A percentile compares a stretch with the other conserved stretches of the same genome.
Conservation (phyloP, 495 filamentous ascomycete genomes). For the Aspergillus nidulans region DNA sequence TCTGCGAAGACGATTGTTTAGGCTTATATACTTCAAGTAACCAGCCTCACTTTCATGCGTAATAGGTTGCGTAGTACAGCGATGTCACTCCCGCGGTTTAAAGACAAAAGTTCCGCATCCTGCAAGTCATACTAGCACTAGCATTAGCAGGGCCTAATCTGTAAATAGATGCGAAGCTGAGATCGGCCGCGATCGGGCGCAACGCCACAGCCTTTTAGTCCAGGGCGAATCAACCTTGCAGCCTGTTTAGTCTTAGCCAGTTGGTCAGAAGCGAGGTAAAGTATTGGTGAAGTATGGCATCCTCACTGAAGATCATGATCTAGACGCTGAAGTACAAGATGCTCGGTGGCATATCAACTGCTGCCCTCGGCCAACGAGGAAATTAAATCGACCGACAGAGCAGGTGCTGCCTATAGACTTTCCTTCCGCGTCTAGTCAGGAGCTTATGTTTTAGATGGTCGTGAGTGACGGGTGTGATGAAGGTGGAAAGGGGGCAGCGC, state of each 20-base stretch:
- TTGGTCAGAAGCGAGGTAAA: background rate
- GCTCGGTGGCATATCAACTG: background rate
- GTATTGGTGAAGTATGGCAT: background rate
- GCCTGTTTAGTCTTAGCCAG: background rate
- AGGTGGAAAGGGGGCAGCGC: background rate
- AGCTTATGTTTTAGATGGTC: background rate
- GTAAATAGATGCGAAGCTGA: background rate
- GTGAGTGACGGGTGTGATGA: background rate
- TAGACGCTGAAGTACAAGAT: background rate
- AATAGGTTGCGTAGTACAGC: background rate
- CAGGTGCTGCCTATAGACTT: background rate
- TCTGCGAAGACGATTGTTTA: background rate
- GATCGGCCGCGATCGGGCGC: background rate
- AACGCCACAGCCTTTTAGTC: background rate
- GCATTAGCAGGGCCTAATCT: background rate
- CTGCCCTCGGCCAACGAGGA: background rate
- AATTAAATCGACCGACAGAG: background rate
- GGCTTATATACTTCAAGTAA: background rate
- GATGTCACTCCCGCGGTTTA: background rate
- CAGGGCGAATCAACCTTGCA: background rate
- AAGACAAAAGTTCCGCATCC: background rate
- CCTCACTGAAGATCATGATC: background rate
- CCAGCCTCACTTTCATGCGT: background rate
- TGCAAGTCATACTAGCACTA: background rate
- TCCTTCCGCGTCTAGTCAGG: background rate